Conservation (phyloP, 768 basidiomycete genomes). For the Boletus speciosus region DNA sequence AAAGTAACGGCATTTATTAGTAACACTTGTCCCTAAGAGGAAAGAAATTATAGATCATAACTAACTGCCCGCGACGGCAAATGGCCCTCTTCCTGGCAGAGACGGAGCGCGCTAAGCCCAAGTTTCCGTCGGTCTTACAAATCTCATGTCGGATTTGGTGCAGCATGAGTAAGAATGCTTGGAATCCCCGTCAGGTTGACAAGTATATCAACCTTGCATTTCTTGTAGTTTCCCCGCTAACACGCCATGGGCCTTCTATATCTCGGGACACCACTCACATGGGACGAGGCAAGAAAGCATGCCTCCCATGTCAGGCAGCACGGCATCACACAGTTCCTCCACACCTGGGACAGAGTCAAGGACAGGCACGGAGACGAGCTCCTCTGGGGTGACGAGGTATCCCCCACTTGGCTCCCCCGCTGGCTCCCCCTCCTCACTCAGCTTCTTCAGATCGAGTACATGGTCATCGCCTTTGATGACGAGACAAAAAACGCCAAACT, state of each 20-base stretch:
- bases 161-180: no score
- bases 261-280: conserved; percentile 88
- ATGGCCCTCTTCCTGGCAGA: no score
- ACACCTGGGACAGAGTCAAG: conserved; percentile 91
- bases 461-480: conserved; percentile 86
- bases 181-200: no score
- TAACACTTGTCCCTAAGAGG: no score
- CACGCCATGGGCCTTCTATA: conserved; percentile 82
- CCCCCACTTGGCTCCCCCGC: conserved; percentile 11
- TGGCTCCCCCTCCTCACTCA: conserved; percentile 8
- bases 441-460: conserved; percentile 79
- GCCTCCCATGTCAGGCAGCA: conserved; percentile 88
- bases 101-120: no score
- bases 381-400: conserved; percentile 98
- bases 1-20: no score
- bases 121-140: no score
- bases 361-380: conserved; percentile 87
- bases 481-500: conserved; percentile 76
- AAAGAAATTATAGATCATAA: no score
- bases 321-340: conserved; percentile 92
- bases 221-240: background rate
- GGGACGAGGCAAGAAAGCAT: conserved; percentile 85
- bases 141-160: no score
- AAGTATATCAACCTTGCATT: no score
- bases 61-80: no score